Evolutionary conservation across 345 rosid genomes (phyloP), one percentile per base, ranked within the genome.

Genomic region (Arabidopsis arenosa): DNA sequence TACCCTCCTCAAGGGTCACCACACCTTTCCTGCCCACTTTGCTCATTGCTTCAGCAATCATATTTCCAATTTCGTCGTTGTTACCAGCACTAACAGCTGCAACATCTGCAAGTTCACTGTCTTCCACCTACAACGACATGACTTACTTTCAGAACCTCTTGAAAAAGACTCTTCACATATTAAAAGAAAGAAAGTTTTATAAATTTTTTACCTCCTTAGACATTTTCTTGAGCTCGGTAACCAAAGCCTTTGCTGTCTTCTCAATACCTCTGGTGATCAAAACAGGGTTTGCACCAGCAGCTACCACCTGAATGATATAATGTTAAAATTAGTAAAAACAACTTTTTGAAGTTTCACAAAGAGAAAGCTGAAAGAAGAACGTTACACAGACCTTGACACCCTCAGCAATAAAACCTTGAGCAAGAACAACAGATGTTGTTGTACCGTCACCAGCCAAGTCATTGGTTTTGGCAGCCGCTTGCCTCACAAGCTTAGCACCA

Each of bases 41-140:
- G 72, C 96, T 91, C 93, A 96, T 73, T 40, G 99, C 99, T 81
- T 96, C 99, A 14, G 99, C 99, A 30, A 96, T 96, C 98, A 96
- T 96, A 72, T 83, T 86, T 21, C 99, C 99, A 3, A 93, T 80
- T 89, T 96, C 99, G 49, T 88, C 68, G 58, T 88, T 93, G 86
- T 96, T 96, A 54, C 99, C 98, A 4, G 99, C 98, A 85, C 98
- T 96, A 67, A 96, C 98, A 28, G 97, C 98, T 15, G 99, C 99
- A 6, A 96, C 99, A 86, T 93, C 99, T 12, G 97, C 95, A 74
- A 96, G 92, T 63, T 96, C 99, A 84, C 96, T 91, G 86, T 96
- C 98, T 83, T 96, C 99, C 72, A 96, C 97, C 98, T 93, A 78
- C 54, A 82, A 67, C 21, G 3, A 41, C 80, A 75, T 65, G 56